Percentiles rank a stretch among this genome's conserved stretches.
These are phyloP conservation scores for Helichrysum umbraculigerum DNA, from an alignment of 129 eudicot species.

Conservation along the genomic window DNA sequence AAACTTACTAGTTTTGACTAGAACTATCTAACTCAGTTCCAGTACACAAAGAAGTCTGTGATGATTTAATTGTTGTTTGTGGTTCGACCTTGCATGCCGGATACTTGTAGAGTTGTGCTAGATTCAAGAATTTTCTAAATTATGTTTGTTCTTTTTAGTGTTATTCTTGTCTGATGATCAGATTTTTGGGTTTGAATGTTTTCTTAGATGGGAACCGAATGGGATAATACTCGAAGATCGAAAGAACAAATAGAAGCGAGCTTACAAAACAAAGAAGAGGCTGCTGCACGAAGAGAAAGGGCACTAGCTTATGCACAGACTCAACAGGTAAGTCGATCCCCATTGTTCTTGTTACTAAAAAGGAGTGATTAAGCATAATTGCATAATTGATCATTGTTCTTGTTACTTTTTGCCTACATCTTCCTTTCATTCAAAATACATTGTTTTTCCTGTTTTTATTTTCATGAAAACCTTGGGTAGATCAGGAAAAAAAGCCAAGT, in stretches of 20 bases:
- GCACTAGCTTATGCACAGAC: conserved; percentile 45
- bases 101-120: neutral
- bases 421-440: neutral
- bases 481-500: neutral
- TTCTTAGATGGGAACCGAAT: conserved; percentile 26
- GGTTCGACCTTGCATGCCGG: neutral
- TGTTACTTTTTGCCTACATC: neutral
- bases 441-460: too few species aligned
- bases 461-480: neutral
- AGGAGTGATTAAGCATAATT: neutral
- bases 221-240: conserved; percentile 40
- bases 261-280: conserved; percentile 27
- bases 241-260: conserved; percentile 38
- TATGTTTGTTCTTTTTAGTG: neutral
- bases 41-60: neutral
- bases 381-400: neutral
- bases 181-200: conserved; percentile 2
- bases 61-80: neutral
- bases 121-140: neutral
- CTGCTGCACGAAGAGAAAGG: conserved; percentile 42
- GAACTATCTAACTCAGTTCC: neutral
- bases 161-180: neutral
- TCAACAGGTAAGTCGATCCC: conserved; percentile 34
- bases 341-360: neutral
- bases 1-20: neutral